Evolutionary conservation across 768 basidiomycete species (phyloP).

Genomic region (Boletellus sp.): DNA sequence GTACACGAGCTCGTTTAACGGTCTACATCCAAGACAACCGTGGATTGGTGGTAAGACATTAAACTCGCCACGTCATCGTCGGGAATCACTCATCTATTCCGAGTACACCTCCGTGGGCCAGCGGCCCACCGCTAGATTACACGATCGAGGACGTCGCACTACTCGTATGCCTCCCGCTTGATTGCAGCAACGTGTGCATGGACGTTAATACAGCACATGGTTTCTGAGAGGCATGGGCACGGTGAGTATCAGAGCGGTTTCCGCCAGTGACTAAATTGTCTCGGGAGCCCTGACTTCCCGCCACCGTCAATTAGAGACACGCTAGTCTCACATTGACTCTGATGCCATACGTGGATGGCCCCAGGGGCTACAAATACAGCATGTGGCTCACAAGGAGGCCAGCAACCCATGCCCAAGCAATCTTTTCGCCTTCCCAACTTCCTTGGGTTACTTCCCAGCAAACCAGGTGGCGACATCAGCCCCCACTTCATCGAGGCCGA

Average conservation of each 20-base stretch:
- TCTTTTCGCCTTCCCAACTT: slow-evolving; percentile 25
- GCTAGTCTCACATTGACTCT: slow-evolving; percentile 17
- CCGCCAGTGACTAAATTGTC: not conserved
- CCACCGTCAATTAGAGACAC: slow-evolving; percentile 3
- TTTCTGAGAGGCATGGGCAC: not conserved
- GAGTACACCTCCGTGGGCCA: no score
- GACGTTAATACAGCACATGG: not conserved
- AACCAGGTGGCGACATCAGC: slow-evolving; percentile 28
- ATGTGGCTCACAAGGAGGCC: not conserved
- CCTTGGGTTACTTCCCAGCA: slow-evolving; percentile 22
- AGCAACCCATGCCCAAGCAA: slow-evolving; percentile 15
- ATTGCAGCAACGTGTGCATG: not conserved
- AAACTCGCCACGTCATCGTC: not conserved
- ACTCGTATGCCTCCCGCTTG: no score
- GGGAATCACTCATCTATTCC: no score
- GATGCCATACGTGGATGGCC: not conserved
- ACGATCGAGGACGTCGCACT: no score
- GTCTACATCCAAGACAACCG: slow-evolving; percentile 4
- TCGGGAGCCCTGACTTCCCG: slow-evolving; percentile 1
- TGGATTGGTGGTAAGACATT: slow-evolving; percentile 4
- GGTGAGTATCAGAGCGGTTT: not conserved
- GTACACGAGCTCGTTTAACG: not conserved
- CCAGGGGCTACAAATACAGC: slow-evolving; percentile 15
- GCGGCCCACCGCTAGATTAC: no score
- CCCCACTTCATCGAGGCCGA: slow-evolving; percentile 23